Evolutionary conservation across 345 rosid genomes (phyloP).

Genomic region (Clausena lansium): DNA sequence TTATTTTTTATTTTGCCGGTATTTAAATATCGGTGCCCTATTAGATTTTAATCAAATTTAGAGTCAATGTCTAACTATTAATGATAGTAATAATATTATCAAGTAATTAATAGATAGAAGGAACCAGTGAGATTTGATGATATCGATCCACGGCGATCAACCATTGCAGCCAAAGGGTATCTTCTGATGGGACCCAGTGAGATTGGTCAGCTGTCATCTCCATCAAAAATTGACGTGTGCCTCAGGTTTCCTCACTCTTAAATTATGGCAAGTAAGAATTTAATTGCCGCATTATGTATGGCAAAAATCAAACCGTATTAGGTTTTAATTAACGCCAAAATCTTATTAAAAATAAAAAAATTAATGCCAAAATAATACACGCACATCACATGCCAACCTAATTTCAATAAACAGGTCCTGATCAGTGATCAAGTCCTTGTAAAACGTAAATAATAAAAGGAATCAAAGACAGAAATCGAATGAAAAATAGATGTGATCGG

Average conservation of each 20-base stretch:
- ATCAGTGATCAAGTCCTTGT: background rate
- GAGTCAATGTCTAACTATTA: too few species aligned
- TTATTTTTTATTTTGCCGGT: too few species aligned
- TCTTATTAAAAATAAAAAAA: background rate
- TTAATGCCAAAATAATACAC: conserved; percentile 7
- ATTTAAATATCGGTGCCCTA: too few species aligned
- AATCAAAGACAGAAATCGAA: too few species aligned
- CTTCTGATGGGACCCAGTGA: conserved; percentile 27
- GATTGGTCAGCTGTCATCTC: conserved; percentile 40
- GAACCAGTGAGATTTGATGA: background rate
- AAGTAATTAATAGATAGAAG: background rate
- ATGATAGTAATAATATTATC: too few species aligned
- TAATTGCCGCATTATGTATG: background rate
- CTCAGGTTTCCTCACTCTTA: conserved; percentile 33
- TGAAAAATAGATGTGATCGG: background rate
- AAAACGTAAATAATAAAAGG: too few species aligned
- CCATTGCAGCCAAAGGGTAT: conserved; percentile 5
- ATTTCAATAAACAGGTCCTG: conserved; percentile 2
- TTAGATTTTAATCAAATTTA: too few species aligned
- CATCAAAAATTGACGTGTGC: conserved; percentile 32
- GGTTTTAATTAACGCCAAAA: conserved; percentile 35
- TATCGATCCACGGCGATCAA: background rate
- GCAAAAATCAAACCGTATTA: conserved; percentile 25
- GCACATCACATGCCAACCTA: conserved; percentile 24
- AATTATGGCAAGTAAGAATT: conserved; percentile 35